phyloP scores from a whole-genome alignment of 1,284 basidiomycete species.

The Wallemia ichthyophaga region DNA sequence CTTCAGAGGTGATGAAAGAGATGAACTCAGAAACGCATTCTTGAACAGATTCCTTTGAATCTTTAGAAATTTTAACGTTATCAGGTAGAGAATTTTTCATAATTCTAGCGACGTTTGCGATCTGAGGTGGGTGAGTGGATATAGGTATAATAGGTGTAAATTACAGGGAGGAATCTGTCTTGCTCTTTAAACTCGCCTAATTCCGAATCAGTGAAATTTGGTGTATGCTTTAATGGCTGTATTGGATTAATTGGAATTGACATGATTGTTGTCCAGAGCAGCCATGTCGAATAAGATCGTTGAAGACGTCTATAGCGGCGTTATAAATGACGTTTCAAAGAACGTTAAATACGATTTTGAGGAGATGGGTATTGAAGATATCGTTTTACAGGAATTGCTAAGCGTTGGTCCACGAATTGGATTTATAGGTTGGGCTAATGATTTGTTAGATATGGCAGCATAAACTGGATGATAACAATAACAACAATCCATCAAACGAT shows the following conservation, averaged over 20 bases:
- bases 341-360: constrained; percentile 81
- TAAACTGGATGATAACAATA: background rate
- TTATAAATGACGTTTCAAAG: constrained; percentile 86
- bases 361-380: constrained; percentile 78
- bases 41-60: constrained; percentile 86
- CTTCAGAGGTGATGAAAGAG: constrained; percentile 71
- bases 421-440: too few species aligned
- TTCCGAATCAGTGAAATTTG: constrained; percentile 49
- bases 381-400: constrained; percentile 62
- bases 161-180: constrained; percentile 60
- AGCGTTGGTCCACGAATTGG: constrained; percentile 28
- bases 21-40: constrained; percentile 92
- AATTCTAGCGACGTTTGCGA: constrained; percentile 78
- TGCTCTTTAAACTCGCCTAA: constrained; percentile 74
- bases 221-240: background rate
- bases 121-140: constrained; percentile 21
- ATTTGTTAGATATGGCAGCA: background rate
- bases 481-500: background rate
- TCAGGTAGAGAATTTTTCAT: constrained; percentile 71
- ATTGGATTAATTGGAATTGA: background rate
- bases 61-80: constrained; percentile 85
- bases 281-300: constrained; percentile 21
- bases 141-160: constrained; percentile 11
- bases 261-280: background rate
- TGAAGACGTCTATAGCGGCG: constrained; percentile 51